These are phyloP conservation scores for slime mould (Dictyostelium discoideum) DNA, from an alignment of 78 protist genomes.

Conservation along the genomic window DNA sequence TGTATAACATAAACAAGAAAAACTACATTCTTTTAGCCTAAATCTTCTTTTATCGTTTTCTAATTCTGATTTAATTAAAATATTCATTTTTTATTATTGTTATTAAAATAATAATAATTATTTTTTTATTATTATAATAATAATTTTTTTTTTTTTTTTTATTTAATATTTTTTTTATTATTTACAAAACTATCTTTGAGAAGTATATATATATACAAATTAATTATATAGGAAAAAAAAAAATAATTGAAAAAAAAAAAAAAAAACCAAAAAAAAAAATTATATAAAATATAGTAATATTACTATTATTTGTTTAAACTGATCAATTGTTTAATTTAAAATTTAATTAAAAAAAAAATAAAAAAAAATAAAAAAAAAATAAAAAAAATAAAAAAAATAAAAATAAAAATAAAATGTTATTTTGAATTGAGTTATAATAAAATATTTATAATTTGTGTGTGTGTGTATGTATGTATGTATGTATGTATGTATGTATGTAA, in stretches of 20 bases:
- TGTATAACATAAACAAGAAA: constrained; percentile 65
- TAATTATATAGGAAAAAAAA: not conserved
- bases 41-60: constrained; percentile 77
- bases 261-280: not conserved
- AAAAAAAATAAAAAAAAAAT: too few species aligned
- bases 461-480: too few species aligned
- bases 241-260: not conserved
- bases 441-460: too few species aligned
- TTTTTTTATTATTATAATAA: constrained; percentile 11
- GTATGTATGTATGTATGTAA: not conserved
- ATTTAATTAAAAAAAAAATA: too few species aligned
- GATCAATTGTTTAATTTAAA: not conserved
- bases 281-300: not conserved
- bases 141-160: not conserved
- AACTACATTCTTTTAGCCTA: constrained; percentile 66
- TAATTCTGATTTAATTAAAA: constrained; percentile 65
- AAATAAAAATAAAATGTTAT: too few species aligned
- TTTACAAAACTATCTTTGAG: not conserved
- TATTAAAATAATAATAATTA: not conserved
- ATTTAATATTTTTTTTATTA: not conserved
- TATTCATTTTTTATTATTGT: constrained; percentile 11
- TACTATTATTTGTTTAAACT: not conserved
- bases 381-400: too few species aligned
- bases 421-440: not conserved
- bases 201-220: not conserved